A percentile compares a stretch with the other conserved stretches of the same genome.
Evolutionary conservation across 441 rosid species (phyloP).

Genomic region (Flueggea neowawraea): DNA sequence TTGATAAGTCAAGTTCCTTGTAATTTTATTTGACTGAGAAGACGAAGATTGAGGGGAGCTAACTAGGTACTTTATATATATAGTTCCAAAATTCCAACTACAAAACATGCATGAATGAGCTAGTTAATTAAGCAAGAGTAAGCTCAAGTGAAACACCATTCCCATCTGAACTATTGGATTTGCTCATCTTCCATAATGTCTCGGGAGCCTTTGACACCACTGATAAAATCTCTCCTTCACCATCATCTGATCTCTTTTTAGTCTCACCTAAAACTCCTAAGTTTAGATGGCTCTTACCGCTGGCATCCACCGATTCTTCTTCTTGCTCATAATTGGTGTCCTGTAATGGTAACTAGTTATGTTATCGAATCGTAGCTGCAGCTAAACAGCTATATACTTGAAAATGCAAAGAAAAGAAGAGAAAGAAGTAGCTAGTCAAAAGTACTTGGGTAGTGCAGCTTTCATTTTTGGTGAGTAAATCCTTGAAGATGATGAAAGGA

Average conservation of each 20-base stretch:
- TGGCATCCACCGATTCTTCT: constrained; percentile 17
- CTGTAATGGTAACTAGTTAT: constrained; percentile 12
- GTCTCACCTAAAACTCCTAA: background rate
- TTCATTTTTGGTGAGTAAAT: constrained; percentile 22
- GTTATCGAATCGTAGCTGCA: background rate
- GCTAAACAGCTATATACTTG: too few relatives aligned
- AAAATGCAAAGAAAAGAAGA: background rate
- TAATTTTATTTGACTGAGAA: too few relatives aligned
- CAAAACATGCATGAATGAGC: too few relatives aligned
- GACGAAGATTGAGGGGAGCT: too few relatives aligned
- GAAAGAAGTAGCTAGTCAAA: background rate
- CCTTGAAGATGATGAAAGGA: constrained; percentile 41
- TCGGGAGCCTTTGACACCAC: constrained; percentile 16
- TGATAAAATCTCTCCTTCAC: constrained; percentile 15
- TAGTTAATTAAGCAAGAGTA: constrained; percentile 34
- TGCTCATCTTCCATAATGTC: constrained; percentile 19
- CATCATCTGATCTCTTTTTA: too few relatives aligned
- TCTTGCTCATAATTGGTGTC: constrained; percentile 15
- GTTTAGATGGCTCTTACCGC: constrained; percentile 24
- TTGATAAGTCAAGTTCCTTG: too few relatives aligned
- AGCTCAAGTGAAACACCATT: constrained; percentile 55
- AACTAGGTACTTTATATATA: too few relatives aligned
- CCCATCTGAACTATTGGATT: constrained; percentile 13
- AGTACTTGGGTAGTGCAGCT: constrained; percentile 24
- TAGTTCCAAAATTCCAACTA: too few relatives aligned